Base-by-base conservation (phyloP, 805 yeast species). In the Candida peoriensis region DNA sequence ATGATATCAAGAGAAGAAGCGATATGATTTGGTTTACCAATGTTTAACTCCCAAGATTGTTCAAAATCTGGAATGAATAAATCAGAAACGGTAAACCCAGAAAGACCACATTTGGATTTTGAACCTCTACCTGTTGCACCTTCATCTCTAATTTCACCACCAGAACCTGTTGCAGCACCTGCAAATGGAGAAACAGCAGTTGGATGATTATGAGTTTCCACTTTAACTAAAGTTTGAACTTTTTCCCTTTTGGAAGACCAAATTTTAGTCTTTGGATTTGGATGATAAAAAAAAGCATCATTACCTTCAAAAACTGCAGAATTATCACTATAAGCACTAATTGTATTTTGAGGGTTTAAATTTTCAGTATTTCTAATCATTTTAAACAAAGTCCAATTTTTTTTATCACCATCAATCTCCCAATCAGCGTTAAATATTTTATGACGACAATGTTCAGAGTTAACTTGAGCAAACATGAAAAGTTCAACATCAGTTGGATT, bases 41-140 rank as follows among this genome's bases (percentile, higher is more conserved):
- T 72, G 38, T 54, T 75, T 40, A 81, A 58, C 64, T 93, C 99
- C 99, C 99, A 93, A 23, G 97, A 97, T 66, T 89, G 97, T 41
- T 71, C 71, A 54, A 78, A 73, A 16, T 68, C 76, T 31, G 98
- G 98, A 50, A 93, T 89, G 44, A 76, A 70, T 59, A 93, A 72
- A 62, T 93, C 97, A 25, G 95, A 81, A 16, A 88, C 96, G 9
- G 94, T 74, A 62, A 79, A 93, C 8, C 99, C 99, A 27, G 95
- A 71, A 42, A 93, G 70, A 36, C 99, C 99, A 55, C 97, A 95
- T 64, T 93, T 90, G 28, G 97, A 77, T 61, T 87, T 87, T 18
- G 97, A 90, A 30, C 99, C 99, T 60, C 97, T 78, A 44, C 99
- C 99, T 18, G 93, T 96, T 20, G 99, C 98, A 66, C 97, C 98